Percentiles rank a stretch among this genome's conserved stretches.
These are phyloP conservation scores for Syncephalastrum racemosum DNA, from an alignment of 371 early-diverging fungal species.

Conservation along the genomic window DNA sequence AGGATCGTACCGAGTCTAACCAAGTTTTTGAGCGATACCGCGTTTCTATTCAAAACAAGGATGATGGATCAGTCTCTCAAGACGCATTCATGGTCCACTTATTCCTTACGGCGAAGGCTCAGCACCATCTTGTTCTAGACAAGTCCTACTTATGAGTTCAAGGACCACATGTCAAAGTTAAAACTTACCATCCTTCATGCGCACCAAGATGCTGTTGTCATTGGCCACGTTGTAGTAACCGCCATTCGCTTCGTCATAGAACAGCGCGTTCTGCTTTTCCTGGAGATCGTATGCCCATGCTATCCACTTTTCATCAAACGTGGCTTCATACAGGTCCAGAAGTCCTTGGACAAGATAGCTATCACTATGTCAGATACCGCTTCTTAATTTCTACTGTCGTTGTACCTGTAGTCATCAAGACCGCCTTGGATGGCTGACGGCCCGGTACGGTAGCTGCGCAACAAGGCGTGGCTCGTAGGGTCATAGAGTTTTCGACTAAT, in stretches of 20 bases:
- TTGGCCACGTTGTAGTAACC: slow-evolving; percentile 55
- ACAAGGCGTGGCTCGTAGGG: slow-evolving; percentile 25
- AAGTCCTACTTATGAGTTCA: no score
- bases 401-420: slow-evolving; percentile 63
- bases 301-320: slow-evolving; percentile 54
- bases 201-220: slow-evolving; percentile 46
- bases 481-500: slow-evolving; percentile 46
- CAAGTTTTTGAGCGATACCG: slow-evolving; percentile 44
- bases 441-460: slow-evolving; percentile 51
- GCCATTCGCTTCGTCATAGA: slow-evolving; percentile 54
- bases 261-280: slow-evolving; percentile 52
- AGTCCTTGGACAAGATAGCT: slow-evolving; percentile 48
- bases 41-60: slow-evolving; percentile 25
- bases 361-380: not conserved
- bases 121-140: slow-evolving; percentile 64
- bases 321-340: slow-evolving; percentile 59
- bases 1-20: slow-evolving; percentile 38
- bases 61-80: not conserved
- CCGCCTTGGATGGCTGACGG: slow-evolving; percentile 55
- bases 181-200: slow-evolving; percentile 60
- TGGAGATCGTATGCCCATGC: slow-evolving; percentile 63
- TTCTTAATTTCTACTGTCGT: slow-evolving; percentile 5
- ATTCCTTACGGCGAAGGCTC: slow-evolving; percentile 57
- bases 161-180: not conserved
- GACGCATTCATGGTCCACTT: not conserved